Evolutionary conservation across 2,329 filamentous ascomycete genomes (phyloP).

Genomic region (Zopfia rhizophila): DNA sequence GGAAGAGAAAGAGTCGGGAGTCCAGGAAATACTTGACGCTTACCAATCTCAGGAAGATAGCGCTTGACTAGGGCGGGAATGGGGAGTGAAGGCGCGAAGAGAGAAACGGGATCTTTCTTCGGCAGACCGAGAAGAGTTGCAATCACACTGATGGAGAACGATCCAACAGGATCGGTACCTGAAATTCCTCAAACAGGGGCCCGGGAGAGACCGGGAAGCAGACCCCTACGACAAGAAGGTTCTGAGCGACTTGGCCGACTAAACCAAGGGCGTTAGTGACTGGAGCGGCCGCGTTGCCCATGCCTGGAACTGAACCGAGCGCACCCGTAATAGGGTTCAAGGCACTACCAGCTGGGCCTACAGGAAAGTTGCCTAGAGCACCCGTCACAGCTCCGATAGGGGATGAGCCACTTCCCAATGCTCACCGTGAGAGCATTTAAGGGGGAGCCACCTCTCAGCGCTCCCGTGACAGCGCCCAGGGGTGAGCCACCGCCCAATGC

Average conservation of each 20-base stretch:
- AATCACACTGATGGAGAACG: constrained; percentile 27
- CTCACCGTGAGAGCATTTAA: constrained; percentile 11
- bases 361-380: constrained; percentile 1
- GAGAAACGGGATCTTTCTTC: constrained; percentile 29
- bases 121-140: constrained; percentile 27
- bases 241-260: too few relatives aligned
- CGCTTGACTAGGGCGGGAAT: constrained; percentile 23
- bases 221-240: too few relatives aligned
- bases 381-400: constrained; percentile 13
- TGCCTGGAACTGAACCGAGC: constrained; percentile 9
- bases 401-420: constrained; percentile 1
- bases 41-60: constrained; percentile 21
- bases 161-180: constrained; percentile 22
- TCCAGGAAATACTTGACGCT: constrained; percentile 7
- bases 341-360: not conserved
- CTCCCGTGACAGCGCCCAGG: constrained; percentile 3
- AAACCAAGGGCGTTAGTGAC: too few relatives aligned
- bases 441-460: too few relatives aligned
- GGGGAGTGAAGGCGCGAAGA: constrained; percentile 22
- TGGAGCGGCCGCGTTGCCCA: too few relatives aligned
- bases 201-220: not conserved
- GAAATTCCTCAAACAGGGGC: constrained; percentile 13
- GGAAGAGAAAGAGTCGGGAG: not conserved
- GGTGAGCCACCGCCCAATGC: constrained; percentile 8
- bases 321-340: not conserved